Percentiles rank a stretch among this genome's conserved stretches.
These are phyloP conservation scores for Nakazawaea ishiwadae DNA, from an alignment of 805 yeast species.

Conservation along the genomic window DNA sequence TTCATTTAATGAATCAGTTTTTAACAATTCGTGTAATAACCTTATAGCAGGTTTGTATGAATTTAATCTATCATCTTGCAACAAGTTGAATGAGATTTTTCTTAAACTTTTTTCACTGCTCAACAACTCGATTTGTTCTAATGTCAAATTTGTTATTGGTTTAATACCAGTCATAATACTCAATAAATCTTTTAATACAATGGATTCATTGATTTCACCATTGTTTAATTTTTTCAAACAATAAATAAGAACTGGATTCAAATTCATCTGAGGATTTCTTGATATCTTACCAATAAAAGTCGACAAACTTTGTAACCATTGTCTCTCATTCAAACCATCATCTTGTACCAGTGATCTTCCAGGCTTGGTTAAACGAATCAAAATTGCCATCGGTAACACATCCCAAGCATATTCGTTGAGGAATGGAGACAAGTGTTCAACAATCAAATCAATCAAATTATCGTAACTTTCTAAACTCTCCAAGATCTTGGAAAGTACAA, in stretches of 20 bases:
- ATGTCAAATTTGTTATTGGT: conserved; percentile 60
- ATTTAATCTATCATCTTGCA: conserved; percentile 53
- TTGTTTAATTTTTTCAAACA: conserved; percentile 58
- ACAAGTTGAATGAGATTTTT: conserved; percentile 48
- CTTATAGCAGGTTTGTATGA: conserved; percentile 42
- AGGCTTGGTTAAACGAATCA: conserved; percentile 58
- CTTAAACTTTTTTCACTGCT: conserved; percentile 61
- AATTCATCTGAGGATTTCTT: conserved; percentile 47
- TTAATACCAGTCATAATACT: conserved; percentile 74
- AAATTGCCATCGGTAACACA: conserved; percentile 65
- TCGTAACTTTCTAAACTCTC: conserved; percentile 90
- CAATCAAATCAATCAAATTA: conserved; percentile 73
- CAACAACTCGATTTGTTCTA: conserved; percentile 58
- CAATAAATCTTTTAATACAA: conserved; percentile 64
- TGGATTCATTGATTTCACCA: conserved; percentile 54
- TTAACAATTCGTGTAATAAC: conserved; percentile 41
- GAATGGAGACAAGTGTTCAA: conserved; percentile 63
- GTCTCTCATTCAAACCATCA: conserved; percentile 76
- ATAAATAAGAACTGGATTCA: conserved; percentile 56
- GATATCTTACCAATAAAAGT: conserved; percentile 74
- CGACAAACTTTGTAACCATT: conserved; percentile 84
- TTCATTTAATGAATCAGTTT: conserved; percentile 49
- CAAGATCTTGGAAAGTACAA: conserved; percentile 65
- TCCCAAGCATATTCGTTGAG: conserved; percentile 84
- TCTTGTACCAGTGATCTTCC: conserved; percentile 65